phyloP scores from a whole-genome alignment of 176 grass and related monocot species.

The Pontederia crassipes region DNA sequence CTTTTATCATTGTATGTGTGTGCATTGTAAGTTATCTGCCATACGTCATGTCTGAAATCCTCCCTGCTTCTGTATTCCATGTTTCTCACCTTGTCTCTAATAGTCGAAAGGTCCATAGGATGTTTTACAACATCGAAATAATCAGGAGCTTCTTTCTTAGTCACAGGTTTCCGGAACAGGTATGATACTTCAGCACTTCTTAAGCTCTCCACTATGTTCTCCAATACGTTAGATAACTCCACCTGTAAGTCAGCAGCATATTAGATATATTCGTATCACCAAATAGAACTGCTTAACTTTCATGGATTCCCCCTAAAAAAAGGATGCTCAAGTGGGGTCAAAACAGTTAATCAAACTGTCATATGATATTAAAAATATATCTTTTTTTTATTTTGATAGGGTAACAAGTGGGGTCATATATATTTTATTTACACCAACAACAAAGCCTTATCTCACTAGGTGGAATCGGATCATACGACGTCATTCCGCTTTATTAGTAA shows the following conservation, averaged over 20 bases:
- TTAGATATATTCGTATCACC: neutral
- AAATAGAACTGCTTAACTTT: no score
- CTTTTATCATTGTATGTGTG: constrained; percentile 52
- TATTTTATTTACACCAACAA: no score
- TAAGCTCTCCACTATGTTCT: constrained; percentile 56
- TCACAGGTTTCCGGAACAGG: constrained; percentile 82
- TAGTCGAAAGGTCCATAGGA: constrained; percentile 93
- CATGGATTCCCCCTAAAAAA: no score
- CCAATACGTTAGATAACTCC: constrained; percentile 80
- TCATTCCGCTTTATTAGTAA: no score
- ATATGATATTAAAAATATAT: no score
- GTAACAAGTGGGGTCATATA: no score
- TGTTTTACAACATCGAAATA: constrained; percentile 42
- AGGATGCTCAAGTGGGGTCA: no score
- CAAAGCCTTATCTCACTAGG: no score
- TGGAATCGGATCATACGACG: no score
- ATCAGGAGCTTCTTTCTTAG: constrained; percentile 83
- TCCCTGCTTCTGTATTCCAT: constrained; percentile 75
- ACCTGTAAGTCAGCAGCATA: constrained; percentile 32
- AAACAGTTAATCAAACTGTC: no score
- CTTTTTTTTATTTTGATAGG: no score
- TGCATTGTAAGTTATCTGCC: constrained; percentile 63
- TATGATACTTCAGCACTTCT: constrained; percentile 25
- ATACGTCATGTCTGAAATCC: constrained; percentile 71
- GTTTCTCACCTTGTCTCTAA: constrained; percentile 73